Conservation (phyloP, 2,329 filamentous ascomycete species). For the Botryotinia globosa region DNA sequence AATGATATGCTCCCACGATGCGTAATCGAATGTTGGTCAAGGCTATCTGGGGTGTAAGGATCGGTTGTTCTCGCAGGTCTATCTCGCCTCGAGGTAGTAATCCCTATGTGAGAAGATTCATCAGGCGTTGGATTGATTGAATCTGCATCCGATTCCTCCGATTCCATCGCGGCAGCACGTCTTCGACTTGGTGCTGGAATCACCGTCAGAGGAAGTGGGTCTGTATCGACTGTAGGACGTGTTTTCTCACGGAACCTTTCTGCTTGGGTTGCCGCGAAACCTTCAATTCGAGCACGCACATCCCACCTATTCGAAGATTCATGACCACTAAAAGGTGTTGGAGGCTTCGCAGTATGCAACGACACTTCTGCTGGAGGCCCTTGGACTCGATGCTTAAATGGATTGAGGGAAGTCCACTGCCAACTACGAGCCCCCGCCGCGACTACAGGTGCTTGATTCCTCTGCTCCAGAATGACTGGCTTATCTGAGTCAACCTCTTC, state of each 20-base stretch:
- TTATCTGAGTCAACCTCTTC: constrained; percentile 24
- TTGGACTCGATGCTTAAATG: constrained; percentile 33
- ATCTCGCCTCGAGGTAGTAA: constrained; percentile 14
- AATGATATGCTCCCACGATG: constrained; percentile 36
- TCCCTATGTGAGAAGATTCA: not conserved
- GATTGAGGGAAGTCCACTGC: constrained; percentile 33
- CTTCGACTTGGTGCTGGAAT: constrained; percentile 61
- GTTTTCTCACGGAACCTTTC: constrained; percentile 58
- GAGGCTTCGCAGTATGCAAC: constrained; percentile 30
- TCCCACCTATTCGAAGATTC: constrained; percentile 48
- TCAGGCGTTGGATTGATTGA: not conserved
- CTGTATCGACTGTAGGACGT: constrained; percentile 52
- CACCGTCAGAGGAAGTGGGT: constrained; percentile 55
- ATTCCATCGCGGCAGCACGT: constrained; percentile 54
- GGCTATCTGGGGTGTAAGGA: constrained; percentile 33
- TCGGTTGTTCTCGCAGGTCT: constrained; percentile 27
- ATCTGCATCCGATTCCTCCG: constrained; percentile 46
- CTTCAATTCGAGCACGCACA: constrained; percentile 54
- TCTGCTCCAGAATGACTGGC: constrained; percentile 32
- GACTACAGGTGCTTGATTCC: not conserved
- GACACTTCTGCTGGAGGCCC: constrained; percentile 37
- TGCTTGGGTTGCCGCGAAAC: constrained; percentile 59
- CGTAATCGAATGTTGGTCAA: constrained; percentile 30
- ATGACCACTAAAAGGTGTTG: constrained; percentile 25
- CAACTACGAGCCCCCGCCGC: constrained; percentile 18